Base-by-base conservation (phyloP, 208 protist species). In the Vickermania ingenoplastis region DNA sequence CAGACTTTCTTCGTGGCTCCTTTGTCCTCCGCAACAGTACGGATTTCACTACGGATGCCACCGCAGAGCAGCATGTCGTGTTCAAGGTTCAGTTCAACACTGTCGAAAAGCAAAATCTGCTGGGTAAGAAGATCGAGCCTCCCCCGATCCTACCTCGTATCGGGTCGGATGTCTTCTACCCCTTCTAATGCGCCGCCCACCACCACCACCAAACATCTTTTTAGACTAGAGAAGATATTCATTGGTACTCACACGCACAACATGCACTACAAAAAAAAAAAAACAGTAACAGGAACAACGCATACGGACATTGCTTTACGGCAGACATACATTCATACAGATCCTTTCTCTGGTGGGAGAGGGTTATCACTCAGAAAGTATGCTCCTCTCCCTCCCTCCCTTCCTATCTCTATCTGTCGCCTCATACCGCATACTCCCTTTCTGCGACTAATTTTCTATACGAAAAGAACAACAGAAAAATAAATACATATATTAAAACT, bases 151-250 rank as follows among this genome's bases (percentile, higher is more conserved):
- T 92, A 14, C 81, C 79, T 7, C 69, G 54, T 28, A 59, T 87
- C 0, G 77, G 85, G 31, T 69, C 84, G 36, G 81, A 50, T 29
- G 73, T 89, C 48, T 92, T 92, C 65, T 89, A 92, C 62, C 85
- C 79, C 0, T 92, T 92, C 63, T 64, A 61, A 4, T 55, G 23
- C 51, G 11, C 13, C 14, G 7, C 51, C 23, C 51, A 55, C 23
- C 51, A 55, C 23, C 13, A 13, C 2, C 31, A 24, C 23, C 23
- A 25, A 7, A 25, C 21, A 21, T 26, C 11, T 22, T 55, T 26
- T 55, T 7, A 55, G 11, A 21, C 11, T 14, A 14, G 7, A 26
- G 14, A 7, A 21, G 7, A 14, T 55, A 26, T 24, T 27, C 14
- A 55, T n/a, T 55, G 23, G 51, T 21, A 55, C 14, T 22, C 51